Base-by-base conservation (phyloP, 805 yeast genomes). In the Wickerhamiella lipophila region DNA sequence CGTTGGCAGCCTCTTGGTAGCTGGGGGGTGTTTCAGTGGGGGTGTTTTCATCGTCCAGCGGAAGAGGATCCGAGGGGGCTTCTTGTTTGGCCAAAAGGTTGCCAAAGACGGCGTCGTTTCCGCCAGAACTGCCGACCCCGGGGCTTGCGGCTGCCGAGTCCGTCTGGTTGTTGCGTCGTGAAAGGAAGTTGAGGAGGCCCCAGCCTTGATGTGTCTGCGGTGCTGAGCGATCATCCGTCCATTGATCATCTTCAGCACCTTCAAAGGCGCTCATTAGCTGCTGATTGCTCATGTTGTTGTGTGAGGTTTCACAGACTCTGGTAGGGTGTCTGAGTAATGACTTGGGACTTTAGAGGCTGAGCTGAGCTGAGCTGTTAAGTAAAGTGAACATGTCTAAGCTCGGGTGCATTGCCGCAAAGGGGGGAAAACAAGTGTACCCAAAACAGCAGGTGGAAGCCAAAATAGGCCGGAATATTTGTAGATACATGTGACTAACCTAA, bases 1-100 rank as follows among this genome's bases (percentile, higher is more conserved):
- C 98, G 2, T 86, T 82, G 0, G 95, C 85, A 0, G 95, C 97
- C 61, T 88, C 97, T 50, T 85, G 96, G 65, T 92, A 92, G 0
- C 94, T 72, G 2, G 97, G 97, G 18, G 84, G 81, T 27, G 69
- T 69, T 52, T 81, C 88, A 9, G 68, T 64, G 60, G 60, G 59
- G n/a, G 56, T 51, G 6, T 49, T 53, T n/a, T 56, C 61, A 48
- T 55, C 61, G 21, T 52, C 56, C 15, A 43, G 51, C 32, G 46
- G 52, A 2, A 30, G 50, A 6, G 57, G 56, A 19, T 52, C 56
- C 8, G 58, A 55, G 19, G 56, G 39, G 3, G 29, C 25, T 43
- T 81, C 89, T 4, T 96, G 96, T 60, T 88, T 89, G 2, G 97
- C 97, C 57, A 83, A 76, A 57, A 92, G 64, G 64, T 92, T 92